A percentile compares a stretch with the other conserved stretches of the same genome.
phyloP scores from a whole-genome alignment of 1,139 yeast genomes.

The Debaryomyces coudertii region DNA sequence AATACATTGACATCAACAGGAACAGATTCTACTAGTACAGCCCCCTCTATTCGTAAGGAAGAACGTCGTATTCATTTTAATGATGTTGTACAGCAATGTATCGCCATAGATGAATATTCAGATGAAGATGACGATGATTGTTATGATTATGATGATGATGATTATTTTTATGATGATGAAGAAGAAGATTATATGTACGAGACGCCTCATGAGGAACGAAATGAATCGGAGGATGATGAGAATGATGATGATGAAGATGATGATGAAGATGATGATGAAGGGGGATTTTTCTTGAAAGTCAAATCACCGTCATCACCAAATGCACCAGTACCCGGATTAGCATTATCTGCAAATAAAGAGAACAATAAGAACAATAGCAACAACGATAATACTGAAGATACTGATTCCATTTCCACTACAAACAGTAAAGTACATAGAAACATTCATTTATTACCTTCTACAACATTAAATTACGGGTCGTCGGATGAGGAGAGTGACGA shows the following conservation, averaged over 20 bases:
- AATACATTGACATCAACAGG: neutral
- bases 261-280: constrained; percentile 62
- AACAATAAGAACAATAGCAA: constrained; percentile 4
- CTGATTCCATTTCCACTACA: constrained; percentile 31
- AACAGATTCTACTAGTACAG: neutral
- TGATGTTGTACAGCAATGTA: constrained; percentile 91
- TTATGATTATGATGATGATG: constrained; percentile 19
- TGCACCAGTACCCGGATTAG: constrained; percentile 22
- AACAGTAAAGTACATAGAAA: constrained; percentile 46
- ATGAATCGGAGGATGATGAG: constrained; percentile 35
- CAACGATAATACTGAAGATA: constrained; percentile 28
- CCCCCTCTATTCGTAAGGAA: constrained; percentile 20
- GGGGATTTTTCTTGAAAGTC: constrained; percentile 68
- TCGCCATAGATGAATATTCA: constrained; percentile 57
- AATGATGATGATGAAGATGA: constrained; percentile 46
- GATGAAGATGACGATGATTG: constrained; percentile 37
- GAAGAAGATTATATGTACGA: constrained; percentile 22
- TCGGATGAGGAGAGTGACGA: constrained; percentile 70
- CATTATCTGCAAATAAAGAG: constrained; percentile 13
- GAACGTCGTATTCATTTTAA: constrained; percentile 84
- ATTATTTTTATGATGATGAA: constrained; percentile 20
- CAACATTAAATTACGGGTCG: constrained; percentile 76
- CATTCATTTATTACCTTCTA: constrained; percentile 78
- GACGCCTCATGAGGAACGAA: constrained; percentile 21
- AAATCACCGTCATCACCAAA: constrained; percentile 45